Evolutionary conservation across 2,329 filamentous ascomycete genomes (phyloP), one percentile per base, ranked within the genome.

Genomic region (Simplicillium sp.): DNA sequence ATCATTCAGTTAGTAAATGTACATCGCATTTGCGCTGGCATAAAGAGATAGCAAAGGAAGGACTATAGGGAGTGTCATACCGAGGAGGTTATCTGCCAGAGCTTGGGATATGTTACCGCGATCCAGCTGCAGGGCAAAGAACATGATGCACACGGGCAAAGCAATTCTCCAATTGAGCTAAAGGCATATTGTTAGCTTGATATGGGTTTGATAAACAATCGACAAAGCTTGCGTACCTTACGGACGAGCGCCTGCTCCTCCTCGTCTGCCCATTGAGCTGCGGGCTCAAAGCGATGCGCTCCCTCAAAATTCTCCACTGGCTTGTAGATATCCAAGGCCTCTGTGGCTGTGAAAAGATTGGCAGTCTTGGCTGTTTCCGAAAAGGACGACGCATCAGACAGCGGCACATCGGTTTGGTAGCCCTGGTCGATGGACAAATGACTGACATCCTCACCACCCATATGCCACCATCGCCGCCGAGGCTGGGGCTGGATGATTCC

Each of bases 91-190:
- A 42, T 61, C 60, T 3, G 58, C 55, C 2, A 60, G 44, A 3
- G 60, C 60, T 39, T 60, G 58, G 3, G 46, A 44, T 17, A 61
- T 55, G 34, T 62, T 64, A 36, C 59, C 57, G 8, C 60, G 57
- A 44, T 63, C 59, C 7, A 62, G 48, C 38, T 76, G 67, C 2
- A 75, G 54, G 0, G 69, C 67, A 41, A 74, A 70, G 55, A 74
- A 73, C 60, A 72, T 72, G 15, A 75, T 49, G 46, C 72, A 75
- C 12, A 55, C 54, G 46, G 56, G 62, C 2, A 51, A 40, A 18
- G 53, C 58, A 29, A 63, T 61, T 29, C 46, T 48, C 11, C 45
- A 47, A 29, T 62, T 57, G 8, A 60, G 48, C 57, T 33, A 13
- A 5, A 5, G 31, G 13, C 7, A n/a, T 25, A 9, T 6, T 60